Percentiles rank a stretch among this genome's conserved stretches.
Conservation (phyloP, 352 stramenopile genomes). For the Phytophthora kernoviae region DNA sequence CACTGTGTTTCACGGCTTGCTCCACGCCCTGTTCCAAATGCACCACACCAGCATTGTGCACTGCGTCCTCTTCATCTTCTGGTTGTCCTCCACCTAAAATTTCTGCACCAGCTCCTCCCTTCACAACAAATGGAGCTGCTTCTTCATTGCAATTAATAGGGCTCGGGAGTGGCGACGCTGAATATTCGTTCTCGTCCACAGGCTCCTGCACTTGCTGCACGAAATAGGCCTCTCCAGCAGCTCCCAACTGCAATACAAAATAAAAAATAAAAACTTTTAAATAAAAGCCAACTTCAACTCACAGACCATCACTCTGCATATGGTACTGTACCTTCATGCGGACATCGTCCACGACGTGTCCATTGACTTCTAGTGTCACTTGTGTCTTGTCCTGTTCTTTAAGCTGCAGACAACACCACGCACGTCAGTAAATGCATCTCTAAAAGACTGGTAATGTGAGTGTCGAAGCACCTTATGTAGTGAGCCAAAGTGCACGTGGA, state of each 20-base stretch:
- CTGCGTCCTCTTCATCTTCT: constrained; percentile 30
- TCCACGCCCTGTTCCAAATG: constrained; percentile 3
- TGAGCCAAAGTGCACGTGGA: constrained; percentile 84
- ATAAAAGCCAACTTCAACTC: not conserved
- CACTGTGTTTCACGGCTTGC: constrained; percentile 1
- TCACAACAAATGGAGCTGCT: constrained; percentile 7
- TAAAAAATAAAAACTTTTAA: not conserved
- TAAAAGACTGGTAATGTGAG: too few species aligned
- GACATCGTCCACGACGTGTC: constrained; percentile 48
- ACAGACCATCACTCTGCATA: not conserved
- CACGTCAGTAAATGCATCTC: too few species aligned
- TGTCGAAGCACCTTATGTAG: constrained; percentile 20
- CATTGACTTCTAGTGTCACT: constrained; percentile 70
- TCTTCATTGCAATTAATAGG: constrained; percentile 32
- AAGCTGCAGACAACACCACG: constrained; percentile 10
- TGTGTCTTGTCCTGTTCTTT: constrained; percentile 44
- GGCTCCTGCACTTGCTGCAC: constrained; percentile 62
- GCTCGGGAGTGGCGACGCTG: constrained; percentile 63
- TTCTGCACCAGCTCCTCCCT: not conserved
- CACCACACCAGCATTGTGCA: not conserved
- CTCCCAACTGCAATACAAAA: constrained; percentile 44
- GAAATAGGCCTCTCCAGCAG: constrained; percentile 79
- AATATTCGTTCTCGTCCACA: constrained; percentile 68
- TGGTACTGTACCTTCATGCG: constrained; percentile 78
- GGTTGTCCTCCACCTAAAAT: constrained; percentile 11